Base-by-base conservation (phyloP, 2,329 filamentous ascomycete genomes). In the Fusarium zealandicum region DNA sequence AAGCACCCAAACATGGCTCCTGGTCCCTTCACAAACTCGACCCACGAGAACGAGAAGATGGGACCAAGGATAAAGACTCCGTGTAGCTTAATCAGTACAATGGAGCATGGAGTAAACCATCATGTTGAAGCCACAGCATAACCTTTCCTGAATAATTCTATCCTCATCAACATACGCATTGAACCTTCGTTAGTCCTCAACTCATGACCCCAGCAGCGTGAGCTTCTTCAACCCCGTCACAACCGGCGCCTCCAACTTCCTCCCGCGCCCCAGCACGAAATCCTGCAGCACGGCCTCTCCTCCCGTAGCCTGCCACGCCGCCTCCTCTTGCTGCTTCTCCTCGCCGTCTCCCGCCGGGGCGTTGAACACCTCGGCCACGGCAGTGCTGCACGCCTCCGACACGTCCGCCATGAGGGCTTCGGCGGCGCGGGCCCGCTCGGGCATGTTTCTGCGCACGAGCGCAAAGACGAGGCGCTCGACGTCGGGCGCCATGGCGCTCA, bases 391-490 rank as follows among this genome's bases (percentile, higher is more conserved):
- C 57, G 85, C 82, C 37, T 84, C 86, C 9, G 91, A 76, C 1
- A 98, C 88, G 59, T 95, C 91, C 5, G 76, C 80, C 76, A 93
- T 85, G 20, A 90, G 82, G 8, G 78, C 81, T 73, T 95, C 89
- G 3, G 96, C 84, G 6, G 91, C 89, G 12, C 86, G 80, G 5
- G 92, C 95, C 42, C 92, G 82, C 78, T 98, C 95, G 37, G 90
- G 82, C 95, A 98, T 98, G 16, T 84, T 85, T 28, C 95, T 79
- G 51, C 92, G 82, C 57, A 92, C 80, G 52, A 98, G 77, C 0
- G 89, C 92, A 61, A 90, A 86, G 0, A 96, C 83, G 7, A 98
- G 80, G 13, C 87, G 77, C 68, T 86, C 82, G 1, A 91, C 84
- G 71, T 99, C 95, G 1, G 84, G 81, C 43, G 86, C 82, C 3